Base-by-base conservation (phyloP, 768 basidiomycete genomes). In the Guyanaporus albipodus region DNA sequence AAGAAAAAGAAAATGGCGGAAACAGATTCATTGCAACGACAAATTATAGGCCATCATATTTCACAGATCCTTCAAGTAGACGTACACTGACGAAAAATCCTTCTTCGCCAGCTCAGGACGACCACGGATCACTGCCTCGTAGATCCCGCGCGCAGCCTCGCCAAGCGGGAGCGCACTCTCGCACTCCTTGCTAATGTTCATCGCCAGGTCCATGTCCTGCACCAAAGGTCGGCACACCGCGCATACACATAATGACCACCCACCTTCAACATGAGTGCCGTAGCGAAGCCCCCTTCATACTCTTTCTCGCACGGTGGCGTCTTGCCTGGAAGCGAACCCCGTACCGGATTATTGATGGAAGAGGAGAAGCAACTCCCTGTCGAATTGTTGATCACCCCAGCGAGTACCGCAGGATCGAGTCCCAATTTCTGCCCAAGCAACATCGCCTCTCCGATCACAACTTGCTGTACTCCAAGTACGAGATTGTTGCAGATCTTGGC, bases 401-500 rank as follows among this genome's bases (percentile, higher is more conserved):
- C 86, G 18, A 95, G 75, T 24, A 92, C 72, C 8, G 74, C 73
- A 15, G 91, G 79, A 37, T 90, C 76, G 46, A 95, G 68, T 3
- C 91, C 92, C n/a, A 94, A 69, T 47, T 77, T 82, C 63, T 81
- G 76, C 4, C 92, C 92, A 9, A 94, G 74, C 5, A 93, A 67
- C 91, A 95, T 94, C 4, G 86, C 91, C 66, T 95, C 92, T n/a
- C 78, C 85, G 1, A 89, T 79, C 14, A 83, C 87, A 44, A 91
- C 80, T 66, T 92, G 90, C 57, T 92, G 76, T 4, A 88, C 84
- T 4, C 85, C 87, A 33, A 88, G 69, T 21, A 87, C 72, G 23
- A 84, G 71, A 64, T 94, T 94, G 67, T 93, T 94, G 70, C 89
- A 91, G 29, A 94, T 91, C 70, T 94, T 94, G 2, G 91, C 90